Percentiles rank a stretch among this genome's conserved stretches.
Evolutionary conservation across 306 rosid genomes (phyloP).

Genomic region (Vigna angularis): DNA sequence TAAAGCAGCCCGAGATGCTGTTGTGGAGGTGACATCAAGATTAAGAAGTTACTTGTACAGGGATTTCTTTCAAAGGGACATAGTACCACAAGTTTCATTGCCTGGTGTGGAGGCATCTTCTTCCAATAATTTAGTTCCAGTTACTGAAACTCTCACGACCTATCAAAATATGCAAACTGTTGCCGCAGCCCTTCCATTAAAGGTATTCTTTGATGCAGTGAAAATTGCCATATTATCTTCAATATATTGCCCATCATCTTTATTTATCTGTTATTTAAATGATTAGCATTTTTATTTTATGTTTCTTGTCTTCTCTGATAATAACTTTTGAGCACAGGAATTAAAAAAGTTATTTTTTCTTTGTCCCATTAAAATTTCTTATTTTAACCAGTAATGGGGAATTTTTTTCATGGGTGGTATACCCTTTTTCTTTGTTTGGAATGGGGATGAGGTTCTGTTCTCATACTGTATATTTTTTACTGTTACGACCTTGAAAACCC

Average conservation of each 20-base stretch:
- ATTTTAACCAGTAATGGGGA: constrained; percentile 15
- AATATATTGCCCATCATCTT: constrained; percentile 14
- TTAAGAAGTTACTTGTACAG: constrained; percentile 75
- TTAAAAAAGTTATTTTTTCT: background rate
- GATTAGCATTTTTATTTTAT: constrained; percentile 14
- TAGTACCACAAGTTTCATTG: constrained; percentile 54
- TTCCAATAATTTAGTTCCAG: constrained; percentile 53
- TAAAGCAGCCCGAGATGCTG: constrained; percentile 89
- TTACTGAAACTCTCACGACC: constrained; percentile 56
- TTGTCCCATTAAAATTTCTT: background rate
- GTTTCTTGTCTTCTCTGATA: constrained; percentile 27
- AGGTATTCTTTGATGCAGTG: constrained; percentile 58
- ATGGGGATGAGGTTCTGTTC: background rate
- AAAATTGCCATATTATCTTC: constrained; percentile 16
- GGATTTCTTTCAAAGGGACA: constrained; percentile 77
- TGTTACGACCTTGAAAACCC: too few relatives aligned
- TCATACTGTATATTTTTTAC: background rate
- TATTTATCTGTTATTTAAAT: constrained; percentile 7
- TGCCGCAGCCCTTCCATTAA: constrained; percentile 56
- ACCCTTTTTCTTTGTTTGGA: background rate
- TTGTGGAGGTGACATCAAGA: constrained; percentile 94
- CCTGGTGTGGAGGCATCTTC: constrained; percentile 63
- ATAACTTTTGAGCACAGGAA: constrained; percentile 18
- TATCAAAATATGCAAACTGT: constrained; percentile 65
- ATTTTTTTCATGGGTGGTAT: background rate